Conservation (phyloP, 805 yeast species). For the Hanseniaspora valbyensis region DNA sequence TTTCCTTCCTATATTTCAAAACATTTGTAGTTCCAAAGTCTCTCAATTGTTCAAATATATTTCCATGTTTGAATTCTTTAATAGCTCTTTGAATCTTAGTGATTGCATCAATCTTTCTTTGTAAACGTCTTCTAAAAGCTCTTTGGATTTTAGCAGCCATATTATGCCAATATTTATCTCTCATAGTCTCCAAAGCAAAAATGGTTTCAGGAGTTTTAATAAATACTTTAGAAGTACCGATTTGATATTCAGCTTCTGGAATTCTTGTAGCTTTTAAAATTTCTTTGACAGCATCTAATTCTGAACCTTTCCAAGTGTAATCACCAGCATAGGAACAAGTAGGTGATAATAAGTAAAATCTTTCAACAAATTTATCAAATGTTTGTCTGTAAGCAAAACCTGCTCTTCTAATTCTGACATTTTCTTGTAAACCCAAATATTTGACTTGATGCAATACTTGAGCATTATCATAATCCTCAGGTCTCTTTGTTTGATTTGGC, state of each 20-base stretch:
- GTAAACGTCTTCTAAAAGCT: slow-evolving; percentile 81
- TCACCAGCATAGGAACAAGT: slow-evolving; percentile 88
- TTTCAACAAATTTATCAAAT: slow-evolving; percentile 88
- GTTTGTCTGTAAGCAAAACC: slow-evolving; percentile 97
- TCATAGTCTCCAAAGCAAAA: slow-evolving; percentile 88
- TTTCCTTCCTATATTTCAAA: slow-evolving; percentile 67
- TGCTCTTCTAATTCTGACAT: slow-evolving; percentile 94
- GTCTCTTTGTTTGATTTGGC: slow-evolving; percentile 87
- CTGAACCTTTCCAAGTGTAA: slow-evolving; percentile 52
- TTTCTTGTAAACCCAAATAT: slow-evolving; percentile 90
- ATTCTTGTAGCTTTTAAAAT: slow-evolving; percentile 53
- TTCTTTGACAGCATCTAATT: slow-evolving; percentile 42
- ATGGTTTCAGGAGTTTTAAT: slow-evolving; percentile 94
- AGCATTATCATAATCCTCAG: slow-evolving; percentile 74
- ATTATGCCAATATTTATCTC: slow-evolving; percentile 94
- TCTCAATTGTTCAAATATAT: slow-evolving; percentile 70
- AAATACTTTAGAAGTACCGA: slow-evolving; percentile 86
- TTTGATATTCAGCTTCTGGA: slow-evolving; percentile 71
- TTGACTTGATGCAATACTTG: slow-evolving; percentile 94
- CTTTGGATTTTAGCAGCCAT: slow-evolving; percentile 97
- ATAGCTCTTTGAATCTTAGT: slow-evolving; percentile 68
- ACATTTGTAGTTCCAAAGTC: slow-evolving; percentile 62
- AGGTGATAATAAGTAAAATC: slow-evolving; percentile 79
- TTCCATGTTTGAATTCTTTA: slow-evolving; percentile 70
- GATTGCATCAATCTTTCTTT: slow-evolving; percentile 79